Percentiles rank a stretch among this genome's conserved stretches.
phyloP scores from a whole-genome alignment of 1,139 yeast genomes.

The Suhomyces atakaporum region DNA sequence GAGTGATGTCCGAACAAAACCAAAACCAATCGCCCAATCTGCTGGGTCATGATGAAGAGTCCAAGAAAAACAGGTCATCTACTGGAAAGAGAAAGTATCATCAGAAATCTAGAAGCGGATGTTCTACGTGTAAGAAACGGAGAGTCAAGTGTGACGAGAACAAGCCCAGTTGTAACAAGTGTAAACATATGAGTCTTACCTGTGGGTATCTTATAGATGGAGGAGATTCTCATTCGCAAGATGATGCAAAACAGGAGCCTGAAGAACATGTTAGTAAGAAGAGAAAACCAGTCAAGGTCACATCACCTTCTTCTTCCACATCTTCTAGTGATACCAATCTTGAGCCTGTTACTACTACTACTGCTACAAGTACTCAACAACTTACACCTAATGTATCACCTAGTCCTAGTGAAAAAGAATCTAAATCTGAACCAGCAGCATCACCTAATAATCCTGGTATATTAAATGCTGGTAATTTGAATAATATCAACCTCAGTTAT shows the following conservation, averaged over 20 bases:
- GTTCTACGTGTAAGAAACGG: slow-evolving; percentile 83
- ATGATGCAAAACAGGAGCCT: slow-evolving; percentile 10
- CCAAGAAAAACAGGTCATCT: slow-evolving; percentile 22
- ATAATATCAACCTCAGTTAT: slow-evolving; percentile 47
- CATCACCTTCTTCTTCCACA: slow-evolving; percentile 9
- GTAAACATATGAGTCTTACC: slow-evolving; percentile 71
- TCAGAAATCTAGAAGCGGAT: slow-evolving; percentile 84
- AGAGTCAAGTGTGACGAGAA: slow-evolving; percentile 91
- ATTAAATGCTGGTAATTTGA: slow-evolving; percentile 47
- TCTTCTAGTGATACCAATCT: slow-evolving; percentile 7
- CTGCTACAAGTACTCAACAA: no score
- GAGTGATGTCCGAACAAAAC: slow-evolving; percentile 8
- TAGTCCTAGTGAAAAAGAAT: slow-evolving; percentile 11
- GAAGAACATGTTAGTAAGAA: slow-evolving; percentile 10
- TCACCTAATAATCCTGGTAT: slow-evolving; percentile 16
- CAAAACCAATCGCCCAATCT: slow-evolving; percentile 1
- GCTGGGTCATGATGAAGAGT: slow-evolving; percentile 2
- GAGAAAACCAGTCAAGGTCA: slow-evolving; percentile 7
- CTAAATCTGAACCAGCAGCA: slow-evolving; percentile 1
- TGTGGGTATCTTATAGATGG: slow-evolving; percentile 54
- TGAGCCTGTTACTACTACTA: slow-evolving; percentile 9
- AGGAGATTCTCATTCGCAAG: slow-evolving; percentile 20
- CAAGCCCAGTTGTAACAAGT: slow-evolving; percentile 77
- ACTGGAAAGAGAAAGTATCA: slow-evolving; percentile 70
- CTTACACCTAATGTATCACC: slow-evolving; percentile 19